Evolutionary conservation across 106 monocot genomes (phyloP), one percentile per base, ranked within the genome.

Genomic region (Ottelia alismoides): DNA sequence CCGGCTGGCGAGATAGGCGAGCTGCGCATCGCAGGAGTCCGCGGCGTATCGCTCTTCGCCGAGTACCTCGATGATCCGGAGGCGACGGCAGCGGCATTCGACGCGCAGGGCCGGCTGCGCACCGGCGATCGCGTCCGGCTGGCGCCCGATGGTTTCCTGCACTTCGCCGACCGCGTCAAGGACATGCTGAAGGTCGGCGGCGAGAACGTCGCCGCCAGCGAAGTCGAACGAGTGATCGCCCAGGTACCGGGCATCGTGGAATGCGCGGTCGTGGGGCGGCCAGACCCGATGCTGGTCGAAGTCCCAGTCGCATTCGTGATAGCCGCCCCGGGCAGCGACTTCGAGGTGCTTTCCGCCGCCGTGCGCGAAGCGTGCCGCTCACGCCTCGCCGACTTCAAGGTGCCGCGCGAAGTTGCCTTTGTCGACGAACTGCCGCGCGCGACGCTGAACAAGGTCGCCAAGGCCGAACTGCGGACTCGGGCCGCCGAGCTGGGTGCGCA

Each of bases 181-280:
- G n/a, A n/a, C n/a, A n/a, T n/a, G n/a, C n/a, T n/a, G n/a, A 40
- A 40, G 35, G 35, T 40, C 35, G 35, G 35, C 35, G 35, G 35
- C 35, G 35, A 40, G 35, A 40, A 40, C 35, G 35, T 40, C 35
- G 35, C 35, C 35, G 35, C 35, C 35, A 6, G 9, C 9, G 35
- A 40, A 14, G 14, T 40, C 35, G 35, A 40, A 14, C 35, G 35
- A 14, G 35, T 40, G 35, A 40, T 40, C 14, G 35, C 35, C 35
- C 9, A 14, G 9, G 35, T 40, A 14, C 35, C 35, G 35, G 35
- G 35, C 35, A 14, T 40, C 35, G 5, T 14, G 9, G 35, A 40
- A 40, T 5, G 5, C 35, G 35, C 35, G 9, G 35, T 40, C 9
- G 35, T 40, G 9, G 35, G 9, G 9, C 5, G 5, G 35, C 35